Evolutionary conservation across 345 rosid genomes (phyloP).

Genomic region (Moringa oleifera): DNA sequence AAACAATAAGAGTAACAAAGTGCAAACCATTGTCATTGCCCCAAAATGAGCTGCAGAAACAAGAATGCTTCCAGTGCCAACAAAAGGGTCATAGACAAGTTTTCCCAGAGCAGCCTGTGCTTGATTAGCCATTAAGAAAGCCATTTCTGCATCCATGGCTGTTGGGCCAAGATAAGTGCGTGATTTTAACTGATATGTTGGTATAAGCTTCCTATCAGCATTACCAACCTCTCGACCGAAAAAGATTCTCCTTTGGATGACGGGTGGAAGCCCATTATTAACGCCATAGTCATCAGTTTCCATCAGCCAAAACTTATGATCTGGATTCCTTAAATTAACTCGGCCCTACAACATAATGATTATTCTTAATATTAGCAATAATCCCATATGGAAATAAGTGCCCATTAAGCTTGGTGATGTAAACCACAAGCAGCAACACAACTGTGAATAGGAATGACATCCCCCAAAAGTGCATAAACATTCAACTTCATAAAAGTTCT

Average conservation of each 20-base stretch:
- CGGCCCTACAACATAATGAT: slow-evolving; percentile 50
- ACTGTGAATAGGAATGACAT: neutral
- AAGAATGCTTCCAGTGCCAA: slow-evolving; percentile 96
- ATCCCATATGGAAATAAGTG: neutral
- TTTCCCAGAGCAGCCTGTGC: slow-evolving; percentile 74
- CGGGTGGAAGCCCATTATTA: slow-evolving; percentile 88
- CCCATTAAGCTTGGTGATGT: neutral
- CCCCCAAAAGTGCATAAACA: neutral
- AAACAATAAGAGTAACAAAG: slow-evolving; percentile 1
- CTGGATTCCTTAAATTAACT: slow-evolving; percentile 70
- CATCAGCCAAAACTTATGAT: slow-evolving; percentile 76
- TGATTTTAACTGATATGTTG: slow-evolving; percentile 80
- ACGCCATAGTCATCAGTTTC: slow-evolving; percentile 74
- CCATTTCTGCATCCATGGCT: slow-evolving; percentile 99
- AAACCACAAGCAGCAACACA: neutral
- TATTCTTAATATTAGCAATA: slow-evolving; percentile 9
- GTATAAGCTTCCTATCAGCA: slow-evolving; percentile 85
- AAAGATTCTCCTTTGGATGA: slow-evolving; percentile 60
- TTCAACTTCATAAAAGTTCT: neutral
- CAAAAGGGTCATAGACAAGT: slow-evolving; percentile 91
- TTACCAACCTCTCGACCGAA: slow-evolving; percentile 89
- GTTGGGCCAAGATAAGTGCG: slow-evolving; percentile 91
- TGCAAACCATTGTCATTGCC: slow-evolving; percentile 79
- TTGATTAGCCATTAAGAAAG: slow-evolving; percentile 97
- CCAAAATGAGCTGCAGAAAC: slow-evolving; percentile 92